These are phyloP conservation scores for Tetraselmis chui DNA, from an alignment of 139 green algal species.

Conservation along the genomic window DNA sequence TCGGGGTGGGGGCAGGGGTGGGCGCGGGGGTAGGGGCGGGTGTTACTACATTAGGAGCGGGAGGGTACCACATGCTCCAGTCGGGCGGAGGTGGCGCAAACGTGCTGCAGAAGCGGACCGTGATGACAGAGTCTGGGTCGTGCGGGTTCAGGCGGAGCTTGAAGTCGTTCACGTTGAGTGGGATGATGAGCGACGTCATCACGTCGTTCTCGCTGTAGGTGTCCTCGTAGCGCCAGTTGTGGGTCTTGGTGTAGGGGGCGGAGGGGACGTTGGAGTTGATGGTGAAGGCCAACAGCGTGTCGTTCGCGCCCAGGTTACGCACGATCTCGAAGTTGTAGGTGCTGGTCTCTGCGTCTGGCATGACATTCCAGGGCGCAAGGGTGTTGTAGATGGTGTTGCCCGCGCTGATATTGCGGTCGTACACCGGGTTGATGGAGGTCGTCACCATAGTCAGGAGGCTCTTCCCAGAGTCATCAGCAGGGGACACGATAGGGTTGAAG, in stretches of 20 bases:
- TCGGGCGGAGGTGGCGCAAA: background rate
- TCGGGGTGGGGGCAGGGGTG: background rate
- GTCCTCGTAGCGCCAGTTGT: background rate
- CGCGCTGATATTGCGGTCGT: background rate
- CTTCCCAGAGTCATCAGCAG: background rate
- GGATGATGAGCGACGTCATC: background rate
- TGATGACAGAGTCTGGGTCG: background rate
- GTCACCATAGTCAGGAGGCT: background rate
- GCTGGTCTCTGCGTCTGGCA: background rate
- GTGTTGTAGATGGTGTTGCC: conserved; percentile 1
- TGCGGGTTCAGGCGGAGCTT: background rate
- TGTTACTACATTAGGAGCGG: background rate
- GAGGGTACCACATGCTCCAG: background rate
- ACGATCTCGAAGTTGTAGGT: background rate
- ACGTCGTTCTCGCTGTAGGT: background rate
- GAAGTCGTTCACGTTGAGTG: background rate
- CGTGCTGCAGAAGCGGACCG: background rate
- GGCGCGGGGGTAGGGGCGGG: background rate
- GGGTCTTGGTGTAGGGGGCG: background rate
- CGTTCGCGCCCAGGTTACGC: background rate
- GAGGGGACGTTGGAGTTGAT: background rate
- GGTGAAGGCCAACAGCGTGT: background rate
- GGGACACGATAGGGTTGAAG: background rate
- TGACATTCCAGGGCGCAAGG: background rate
- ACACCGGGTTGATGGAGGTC: background rate